A percentile compares a stretch with the other conserved stretches of the same genome.
phyloP scores from a whole-genome alignment of 2,329 filamentous ascomycete species.

The Xylariaceae sp. region DNA sequence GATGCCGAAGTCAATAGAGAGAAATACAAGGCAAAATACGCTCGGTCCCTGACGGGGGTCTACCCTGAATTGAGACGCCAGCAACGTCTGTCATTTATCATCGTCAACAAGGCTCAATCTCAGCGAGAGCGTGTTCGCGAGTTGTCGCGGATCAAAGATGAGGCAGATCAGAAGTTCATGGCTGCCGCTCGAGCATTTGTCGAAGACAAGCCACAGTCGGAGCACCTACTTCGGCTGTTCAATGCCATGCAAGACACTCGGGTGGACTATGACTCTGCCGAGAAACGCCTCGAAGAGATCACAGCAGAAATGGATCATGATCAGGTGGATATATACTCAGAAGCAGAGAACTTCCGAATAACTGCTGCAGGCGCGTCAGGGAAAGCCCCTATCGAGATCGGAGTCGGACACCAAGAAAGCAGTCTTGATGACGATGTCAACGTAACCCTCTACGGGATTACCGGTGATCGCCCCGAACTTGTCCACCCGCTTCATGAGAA shows the following conservation, averaged over 20 bases:
- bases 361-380: slow-evolving; percentile 19
- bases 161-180: slow-evolving; percentile 28
- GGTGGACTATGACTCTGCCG: slow-evolving; percentile 23
- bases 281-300: slow-evolving; percentile 27
- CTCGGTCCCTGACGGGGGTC: slow-evolving; percentile 20
- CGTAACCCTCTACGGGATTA: slow-evolving; percentile 28
- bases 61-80: slow-evolving; percentile 18
- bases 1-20: slow-evolving; percentile 1
- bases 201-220: slow-evolving; percentile 17
- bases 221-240: slow-evolving; percentile 25
- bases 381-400: slow-evolving; percentile 9
- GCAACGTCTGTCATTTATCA: slow-evolving; percentile 16
- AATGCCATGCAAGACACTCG: slow-evolving; percentile 23
- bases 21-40: slow-evolving; percentile 3
- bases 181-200: slow-evolving; percentile 24
- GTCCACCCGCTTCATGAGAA: slow-evolving; percentile 44
- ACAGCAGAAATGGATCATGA: slow-evolving; percentile 27
- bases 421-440: slow-evolving; percentile 20
- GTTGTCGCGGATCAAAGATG: slow-evolving; percentile 24
- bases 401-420: slow-evolving; percentile 14
- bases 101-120: slow-evolving; percentile 21
- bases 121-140: slow-evolving; percentile 22
- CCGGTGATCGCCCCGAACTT: slow-evolving; percentile 34
- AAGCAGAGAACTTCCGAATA: slow-evolving; percentile 27
- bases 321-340: slow-evolving; percentile 22